A percentile compares a stretch with the other conserved stretches of the same genome.
phyloP scores from a whole-genome alignment of 2,329 filamentous ascomycete genomes.

The Diplodia mutila region DNA sequence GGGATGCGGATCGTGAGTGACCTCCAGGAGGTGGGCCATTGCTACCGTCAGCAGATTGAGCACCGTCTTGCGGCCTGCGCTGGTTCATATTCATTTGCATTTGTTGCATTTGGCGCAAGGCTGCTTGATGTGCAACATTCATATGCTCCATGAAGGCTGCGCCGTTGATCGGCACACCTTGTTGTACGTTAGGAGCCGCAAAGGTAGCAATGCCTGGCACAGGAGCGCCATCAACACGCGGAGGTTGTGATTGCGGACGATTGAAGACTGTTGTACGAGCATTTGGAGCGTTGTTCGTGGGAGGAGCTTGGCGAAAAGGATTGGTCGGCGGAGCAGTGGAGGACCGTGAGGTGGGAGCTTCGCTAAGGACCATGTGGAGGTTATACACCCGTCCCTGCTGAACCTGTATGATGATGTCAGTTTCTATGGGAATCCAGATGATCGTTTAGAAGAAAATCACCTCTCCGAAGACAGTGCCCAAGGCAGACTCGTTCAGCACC shows the following conservation, averaged over 20 bases:
- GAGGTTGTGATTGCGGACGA: slow-evolving; percentile 23
- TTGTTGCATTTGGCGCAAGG: slow-evolving; percentile 14
- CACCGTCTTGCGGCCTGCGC: background rate
- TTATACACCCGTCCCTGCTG: slow-evolving; percentile 31
- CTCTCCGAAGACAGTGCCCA: slow-evolving; percentile 56
- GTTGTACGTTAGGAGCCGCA: background rate
- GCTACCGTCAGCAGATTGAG: background rate
- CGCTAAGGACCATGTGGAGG: slow-evolving; percentile 27
- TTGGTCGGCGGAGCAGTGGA: slow-evolving; percentile 44
- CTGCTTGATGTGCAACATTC: slow-evolving; percentile 8
- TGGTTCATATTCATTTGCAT: slow-evolving; percentile 11
- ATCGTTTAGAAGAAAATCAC: background rate
- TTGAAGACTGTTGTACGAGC: slow-evolving; percentile 14
- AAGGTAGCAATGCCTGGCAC: background rate
- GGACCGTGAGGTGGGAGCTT: slow-evolving; percentile 33
- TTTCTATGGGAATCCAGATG: background rate
- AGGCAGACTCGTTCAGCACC: slow-evolving; percentile 51
- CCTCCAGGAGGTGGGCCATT: slow-evolving; percentile 1
- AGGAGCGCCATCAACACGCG: slow-evolving; percentile 6
- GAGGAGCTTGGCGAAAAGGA: slow-evolving; percentile 35
- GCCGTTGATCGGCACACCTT: background rate
- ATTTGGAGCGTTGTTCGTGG: slow-evolving; percentile 39
- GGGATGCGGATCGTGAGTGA: background rate
- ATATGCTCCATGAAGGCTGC: slow-evolving; percentile 13
- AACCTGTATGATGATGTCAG: slow-evolving; percentile 33